phyloP scores from a whole-genome alignment of 2,329 filamentous ascomycete species.

The Colletotrichum agaves region DNA sequence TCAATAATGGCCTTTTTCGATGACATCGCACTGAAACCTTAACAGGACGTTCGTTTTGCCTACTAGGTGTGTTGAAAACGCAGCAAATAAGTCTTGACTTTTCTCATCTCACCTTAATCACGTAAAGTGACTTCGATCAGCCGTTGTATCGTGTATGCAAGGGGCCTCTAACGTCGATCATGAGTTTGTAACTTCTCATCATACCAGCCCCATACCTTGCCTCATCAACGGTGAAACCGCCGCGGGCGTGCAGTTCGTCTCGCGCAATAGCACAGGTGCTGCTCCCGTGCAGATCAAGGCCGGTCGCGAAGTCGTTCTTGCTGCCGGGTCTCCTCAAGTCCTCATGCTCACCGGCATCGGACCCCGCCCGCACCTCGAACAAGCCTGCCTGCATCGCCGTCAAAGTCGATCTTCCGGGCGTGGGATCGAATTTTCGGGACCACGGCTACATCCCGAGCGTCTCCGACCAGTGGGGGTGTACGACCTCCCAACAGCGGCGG shows the following conservation, averaged over 20 bases:
- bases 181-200: conserved; percentile 25
- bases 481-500: conserved; percentile 30
- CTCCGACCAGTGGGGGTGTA: conserved; percentile 37
- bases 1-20: no score
- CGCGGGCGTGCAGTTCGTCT: conserved; percentile 44
- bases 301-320: conserved; percentile 50
- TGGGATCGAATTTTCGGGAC: conserved; percentile 56
- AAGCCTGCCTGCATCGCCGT: conserved; percentile 50
- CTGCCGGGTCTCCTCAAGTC: conserved; percentile 52
- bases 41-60: no score
- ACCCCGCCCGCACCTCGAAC: conserved; percentile 46
- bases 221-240: conserved; percentile 41
- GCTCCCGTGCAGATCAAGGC: conserved; percentile 42
- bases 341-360: conserved; percentile 59
- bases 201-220: rapidly evolving
- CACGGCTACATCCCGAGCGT: conserved; percentile 44
- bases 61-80: no score
- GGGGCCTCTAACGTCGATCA: conserved; percentile 28
- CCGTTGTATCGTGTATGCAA: not conserved
- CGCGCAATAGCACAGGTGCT: conserved; percentile 36
- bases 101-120: no score
- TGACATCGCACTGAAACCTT: no score
- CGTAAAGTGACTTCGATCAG: no score
- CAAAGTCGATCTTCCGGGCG: conserved; percentile 54
- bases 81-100: no score